These are phyloP conservation scores for Sphenostylis stenocarpa DNA, from an alignment of 306 rosid species.

Conservation along the genomic window DNA sequence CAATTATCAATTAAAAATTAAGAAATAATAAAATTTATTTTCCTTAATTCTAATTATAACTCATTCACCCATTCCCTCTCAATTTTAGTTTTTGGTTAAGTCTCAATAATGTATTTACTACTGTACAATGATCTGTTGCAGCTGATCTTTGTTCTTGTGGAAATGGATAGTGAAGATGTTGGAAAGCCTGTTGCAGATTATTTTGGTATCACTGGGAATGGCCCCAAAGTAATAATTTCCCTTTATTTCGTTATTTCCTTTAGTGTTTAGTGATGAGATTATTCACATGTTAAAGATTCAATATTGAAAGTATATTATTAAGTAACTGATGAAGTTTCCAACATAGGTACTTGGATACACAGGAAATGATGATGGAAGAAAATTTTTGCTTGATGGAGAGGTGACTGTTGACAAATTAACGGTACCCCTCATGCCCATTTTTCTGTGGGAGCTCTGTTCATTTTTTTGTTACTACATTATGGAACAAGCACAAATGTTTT, in stretches of 20 bases:
- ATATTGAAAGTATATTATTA: conserved; percentile 6
- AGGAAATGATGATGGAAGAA: conserved; percentile 80
- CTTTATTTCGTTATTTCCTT: not conserved
- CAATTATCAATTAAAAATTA: not conserved
- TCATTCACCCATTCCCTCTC: not conserved
- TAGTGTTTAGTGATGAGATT: conserved; percentile 12
- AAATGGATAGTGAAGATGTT: conserved; percentile 78
- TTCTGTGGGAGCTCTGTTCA: not conserved
- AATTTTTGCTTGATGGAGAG: conserved; percentile 70
- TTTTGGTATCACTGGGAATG: conserved; percentile 76
- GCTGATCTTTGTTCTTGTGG: conserved; percentile 88
- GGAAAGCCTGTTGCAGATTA: conserved; percentile 93
- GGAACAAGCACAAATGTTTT: conserved; percentile 1
- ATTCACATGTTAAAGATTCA: not conserved
- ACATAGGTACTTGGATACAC: conserved; percentile 77
- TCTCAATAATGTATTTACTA: conserved; percentile 12
- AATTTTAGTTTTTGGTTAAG: not conserved
- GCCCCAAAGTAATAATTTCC: conserved; percentile 66
- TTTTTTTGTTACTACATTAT: conserved; percentile 15
- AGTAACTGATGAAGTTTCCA: not conserved
- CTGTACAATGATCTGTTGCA: conserved; percentile 50
- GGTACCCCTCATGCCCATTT: conserved; percentile 45
- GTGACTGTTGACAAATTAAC: conserved; percentile 64
- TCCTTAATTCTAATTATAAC: not conserved
- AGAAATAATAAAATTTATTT: not conserved